Conservation (phyloP, 257 asterid species). For the Cinchona pubescens region DNA sequence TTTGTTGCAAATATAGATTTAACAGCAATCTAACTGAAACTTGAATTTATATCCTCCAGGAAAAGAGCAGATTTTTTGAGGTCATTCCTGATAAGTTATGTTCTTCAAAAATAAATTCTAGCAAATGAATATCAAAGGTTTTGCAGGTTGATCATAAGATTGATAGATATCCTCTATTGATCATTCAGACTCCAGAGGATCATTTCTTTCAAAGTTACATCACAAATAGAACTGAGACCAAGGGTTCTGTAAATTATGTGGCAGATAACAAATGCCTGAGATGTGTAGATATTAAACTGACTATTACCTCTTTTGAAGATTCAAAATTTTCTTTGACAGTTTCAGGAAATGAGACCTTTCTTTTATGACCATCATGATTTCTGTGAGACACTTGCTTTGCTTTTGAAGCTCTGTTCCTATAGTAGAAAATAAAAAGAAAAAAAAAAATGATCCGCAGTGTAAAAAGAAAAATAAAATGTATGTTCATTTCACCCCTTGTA, state of each 20-base stretch:
- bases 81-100: background rate
- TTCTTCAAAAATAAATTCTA: background rate
- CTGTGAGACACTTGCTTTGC: conserved; percentile 30
- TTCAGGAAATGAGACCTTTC: conserved; percentile 54
- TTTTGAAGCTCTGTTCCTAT: conserved; percentile 26
- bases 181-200: too few species aligned
- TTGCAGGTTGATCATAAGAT: background rate
- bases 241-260: background rate
- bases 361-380: conserved; percentile 33
- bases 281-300: background rate
- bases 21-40: background rate
- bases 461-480: background rate
- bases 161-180: background rate
- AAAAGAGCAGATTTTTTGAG: too few species aligned
- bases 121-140: background rate
- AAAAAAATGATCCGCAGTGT: too few species aligned
- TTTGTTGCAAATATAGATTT: too few species aligned
- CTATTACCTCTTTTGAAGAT: conserved; percentile 42
- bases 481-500: background rate
- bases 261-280: background rate
- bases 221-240: background rate
- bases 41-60: too few species aligned
- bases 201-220: background rate
- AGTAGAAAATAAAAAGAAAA: too few species aligned
- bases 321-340: conserved; percentile 26